Evolutionary conservation across 1,284 basidiomycete genomes (phyloP).

Genomic region (Puccinia coronata): DNA sequence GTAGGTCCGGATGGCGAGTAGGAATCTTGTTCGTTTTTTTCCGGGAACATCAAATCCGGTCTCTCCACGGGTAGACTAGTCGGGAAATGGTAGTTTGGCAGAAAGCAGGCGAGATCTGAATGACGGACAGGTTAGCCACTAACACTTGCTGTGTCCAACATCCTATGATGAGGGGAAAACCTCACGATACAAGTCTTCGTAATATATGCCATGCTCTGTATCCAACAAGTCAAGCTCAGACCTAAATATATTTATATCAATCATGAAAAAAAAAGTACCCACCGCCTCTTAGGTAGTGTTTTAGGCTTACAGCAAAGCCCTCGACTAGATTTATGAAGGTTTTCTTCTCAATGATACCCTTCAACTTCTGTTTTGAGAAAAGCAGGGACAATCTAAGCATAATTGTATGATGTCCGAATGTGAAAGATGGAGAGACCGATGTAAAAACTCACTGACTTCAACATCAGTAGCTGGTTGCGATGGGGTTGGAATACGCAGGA

Average conservation of each 20-base stretch:
- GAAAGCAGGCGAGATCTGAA: conserved; percentile 37
- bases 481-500: neutral
- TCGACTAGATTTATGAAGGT: conserved; percentile 42
- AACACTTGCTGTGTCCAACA: no score
- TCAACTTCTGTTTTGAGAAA: neutral
- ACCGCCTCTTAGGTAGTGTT: conserved; percentile 45
- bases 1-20: neutral
- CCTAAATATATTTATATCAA: neutral
- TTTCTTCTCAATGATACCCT: conserved; percentile 40
- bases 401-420: neutral
- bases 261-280: neutral
- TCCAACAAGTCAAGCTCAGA: neutral
- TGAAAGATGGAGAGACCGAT: neutral
- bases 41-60: conserved; percentile 14
- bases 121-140: neutral
- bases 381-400: neutral
- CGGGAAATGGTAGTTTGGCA: conserved; percentile 40
- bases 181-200: conserved; percentile 46
- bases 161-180: neutral
- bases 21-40: neutral
- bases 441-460: conserved; percentile 20
- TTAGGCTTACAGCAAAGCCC: conserved; percentile 40
- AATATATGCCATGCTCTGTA: conserved; percentile 36
- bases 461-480: neutral
- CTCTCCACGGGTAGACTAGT: conserved; percentile 11